Base-by-base conservation (phyloP, 306 rosid species). In the Cercis canadensis region DNA sequence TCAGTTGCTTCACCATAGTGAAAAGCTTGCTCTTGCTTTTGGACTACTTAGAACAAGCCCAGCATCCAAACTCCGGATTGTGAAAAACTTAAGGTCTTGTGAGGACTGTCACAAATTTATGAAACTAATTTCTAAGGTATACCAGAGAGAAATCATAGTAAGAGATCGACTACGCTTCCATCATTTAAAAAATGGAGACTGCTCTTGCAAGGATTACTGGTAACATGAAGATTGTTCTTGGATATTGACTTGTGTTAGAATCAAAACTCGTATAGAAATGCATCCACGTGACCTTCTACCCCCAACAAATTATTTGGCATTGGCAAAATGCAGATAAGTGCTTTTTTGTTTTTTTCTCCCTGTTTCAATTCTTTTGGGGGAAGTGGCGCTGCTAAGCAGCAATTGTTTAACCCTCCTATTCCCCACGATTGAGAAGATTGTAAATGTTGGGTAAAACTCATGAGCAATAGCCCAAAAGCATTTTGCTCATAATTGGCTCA, bases 1-100 rank as follows among this genome's bases (percentile, higher is more conserved):
- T 58, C 86, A 83, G 58, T 73, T 86, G 81, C 78, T 80, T 69
- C 88, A 86, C 62, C 78, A 78, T n/a, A 65, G 73, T 31, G 87
- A 82, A 67, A 82, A 82, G 63, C 81, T 78, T 65, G 87, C 81
- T 74, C 55, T 75, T 55, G 82, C 82, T 34, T 76, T 54, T 62
- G 82, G 85, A 47, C 63, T 81, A 8, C 62, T 62, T 4, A 61
- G 41, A 34, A 72, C 67, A 12, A 15, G 62, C 16, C 32, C 62
- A 0, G 53, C 51, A 5, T 63, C 72, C n/a, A 70, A 64, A 53
- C 74, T 82, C 31, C 72, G 80, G 47, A 73, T 79, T 0, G 75
- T 62, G 16, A 69, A 78, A 18, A 78, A 65, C 53, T 52, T 75
- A 47, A 40, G 78, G 36, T 82, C 86, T 50, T 82, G 81, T 33